These are phyloP conservation scores for Trichodelitschia bisporula DNA, from an alignment of 495 filamentous ascomycete genomes.

Conservation along the genomic window DNA sequence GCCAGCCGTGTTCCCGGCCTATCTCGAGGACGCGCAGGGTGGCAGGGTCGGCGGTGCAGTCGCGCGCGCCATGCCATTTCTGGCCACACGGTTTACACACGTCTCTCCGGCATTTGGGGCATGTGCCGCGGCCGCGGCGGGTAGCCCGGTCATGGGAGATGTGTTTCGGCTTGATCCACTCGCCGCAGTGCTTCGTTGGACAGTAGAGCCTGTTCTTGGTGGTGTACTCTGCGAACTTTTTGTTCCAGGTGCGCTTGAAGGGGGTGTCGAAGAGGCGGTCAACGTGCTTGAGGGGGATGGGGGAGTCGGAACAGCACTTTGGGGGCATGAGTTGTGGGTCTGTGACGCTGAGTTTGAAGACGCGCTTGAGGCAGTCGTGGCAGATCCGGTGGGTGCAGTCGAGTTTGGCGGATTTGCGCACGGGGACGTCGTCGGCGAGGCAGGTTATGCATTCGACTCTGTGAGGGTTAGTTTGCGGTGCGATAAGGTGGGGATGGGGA, in stretches of 20 bases:
- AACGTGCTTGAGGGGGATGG: slow-evolving; percentile 52
- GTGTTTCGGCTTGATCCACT: slow-evolving; percentile 47
- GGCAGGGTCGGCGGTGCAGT: slow-evolving; percentile 50
- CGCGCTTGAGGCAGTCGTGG: slow-evolving; percentile 39
- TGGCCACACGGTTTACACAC: slow-evolving; percentile 51
- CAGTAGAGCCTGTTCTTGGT: slow-evolving; percentile 55
- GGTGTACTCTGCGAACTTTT: slow-evolving; percentile 47
- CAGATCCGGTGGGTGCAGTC: slow-evolving; percentile 62
- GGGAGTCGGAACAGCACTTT: slow-evolving; percentile 43
- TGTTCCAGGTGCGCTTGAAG: slow-evolving; percentile 58
- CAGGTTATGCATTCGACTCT: too few species aligned
- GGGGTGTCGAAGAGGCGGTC: slow-evolving; percentile 41
- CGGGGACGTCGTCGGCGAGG: slow-evolving; percentile 31
- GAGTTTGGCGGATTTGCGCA: slow-evolving; percentile 36
- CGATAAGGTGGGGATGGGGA: too few species aligned
- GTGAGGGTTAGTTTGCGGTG: too few species aligned
- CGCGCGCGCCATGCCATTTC: slow-evolving; percentile 38
- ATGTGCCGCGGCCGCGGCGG: slow-evolving; percentile 31
- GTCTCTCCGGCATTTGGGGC: slow-evolving; percentile 41
- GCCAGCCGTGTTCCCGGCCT: slow-evolving; percentile 49
- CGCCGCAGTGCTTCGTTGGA: slow-evolving; percentile 39
- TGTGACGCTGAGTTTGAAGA: slow-evolving; percentile 45
- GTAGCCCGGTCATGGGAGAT: slow-evolving; percentile 26
- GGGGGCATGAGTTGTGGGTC: slow-evolving; percentile 65
- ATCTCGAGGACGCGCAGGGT: slow-evolving; percentile 36